Evolutionary conservation across 2,329 filamentous ascomycete genomes (phyloP).

Genomic region (Pseudocercospora macadamiae): DNA sequence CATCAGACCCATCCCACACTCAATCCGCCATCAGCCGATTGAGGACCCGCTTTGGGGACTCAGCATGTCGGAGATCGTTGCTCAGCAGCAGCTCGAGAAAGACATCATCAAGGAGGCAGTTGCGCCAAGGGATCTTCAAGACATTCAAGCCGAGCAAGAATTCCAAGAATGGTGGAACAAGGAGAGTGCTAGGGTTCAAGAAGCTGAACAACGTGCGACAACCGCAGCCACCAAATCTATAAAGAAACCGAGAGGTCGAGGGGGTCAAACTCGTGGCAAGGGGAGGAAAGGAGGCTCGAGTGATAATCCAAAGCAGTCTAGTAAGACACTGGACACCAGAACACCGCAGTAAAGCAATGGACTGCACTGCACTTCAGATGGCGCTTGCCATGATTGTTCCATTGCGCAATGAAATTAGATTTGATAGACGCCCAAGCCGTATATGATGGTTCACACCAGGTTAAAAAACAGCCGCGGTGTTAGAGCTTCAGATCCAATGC

Average conservation of each 20-base stretch:
- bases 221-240: constrained; percentile 19
- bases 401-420: not conserved
- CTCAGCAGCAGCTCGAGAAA: constrained; percentile 83
- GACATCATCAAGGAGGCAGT: constrained; percentile 78
- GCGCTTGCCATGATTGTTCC: not conserved
- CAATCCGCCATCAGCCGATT: constrained; percentile 56
- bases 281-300: constrained; percentile 6
- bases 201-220: constrained; percentile 29
- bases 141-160: constrained; percentile 95
- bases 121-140: constrained; percentile 84
- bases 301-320: not conserved
- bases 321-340: not conserved
- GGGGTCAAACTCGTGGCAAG: constrained; percentile 22
- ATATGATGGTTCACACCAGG: not conserved
- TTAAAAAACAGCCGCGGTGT: not conserved
- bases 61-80: constrained; percentile 85
- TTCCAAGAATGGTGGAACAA: constrained; percentile 97
- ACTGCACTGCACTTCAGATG: not conserved
- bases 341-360: not conserved
- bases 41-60: constrained; percentile 69
- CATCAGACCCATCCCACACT: constrained; percentile 45
- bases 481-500: too few relatives aligned
- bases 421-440: not conserved
- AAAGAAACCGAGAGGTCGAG: constrained; percentile 27
- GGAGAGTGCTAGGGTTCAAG: constrained; percentile 68